Evolutionary conservation across 768 basidiomycete species (phyloP), one percentile per base, ranked within the genome.

Genomic region (Mycena alexandri): DNA sequence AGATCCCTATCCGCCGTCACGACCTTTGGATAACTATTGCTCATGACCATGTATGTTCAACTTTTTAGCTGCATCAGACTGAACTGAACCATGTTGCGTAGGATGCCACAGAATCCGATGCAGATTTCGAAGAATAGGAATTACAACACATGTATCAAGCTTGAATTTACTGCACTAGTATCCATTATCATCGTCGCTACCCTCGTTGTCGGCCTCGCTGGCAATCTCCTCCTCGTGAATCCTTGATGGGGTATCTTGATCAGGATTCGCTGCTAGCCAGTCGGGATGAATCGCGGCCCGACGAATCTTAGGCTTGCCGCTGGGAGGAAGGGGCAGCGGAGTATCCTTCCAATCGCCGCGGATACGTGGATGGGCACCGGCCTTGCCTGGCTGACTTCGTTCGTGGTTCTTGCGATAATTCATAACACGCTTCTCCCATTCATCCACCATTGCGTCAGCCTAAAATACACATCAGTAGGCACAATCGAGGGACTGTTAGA

Each of bases 11-110:
- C 7, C 14, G 43, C 11, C 19, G 16, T 5, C 8, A 41, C 24
- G 61, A 59, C 33, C 21, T 72, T 3, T 72, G 71, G 71, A 58
- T 70, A 22, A 72, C 71, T 21, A 42, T 72, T 36, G 63, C 71
- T 34, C 38, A 48, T 54, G 58, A 70, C 33, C 71, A 72, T 67
- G 70, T 70, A 62, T 5, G 69, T 41, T 34, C 21, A 29, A 50
- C 42, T 56, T 62, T 33, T 19, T 19, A 16, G 5, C 8, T 8
- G 17, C 8, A 5, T 8, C 11, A n/a, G 16, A 44, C 16, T 3
- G 3, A 16, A 13, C 17, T 46, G 9, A n/a, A 19, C n/a, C 17
- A 46, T 19, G 5, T 9, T 46, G n/a, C 19, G 17, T 9, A 46
- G 44, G 44, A 46, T n/a, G 44, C 44, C 17, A 46, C 44, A 9